phyloP scores from a whole-genome alignment of 2,329 filamentous ascomycete genomes.

The Verticillium dahliae region DNA sequence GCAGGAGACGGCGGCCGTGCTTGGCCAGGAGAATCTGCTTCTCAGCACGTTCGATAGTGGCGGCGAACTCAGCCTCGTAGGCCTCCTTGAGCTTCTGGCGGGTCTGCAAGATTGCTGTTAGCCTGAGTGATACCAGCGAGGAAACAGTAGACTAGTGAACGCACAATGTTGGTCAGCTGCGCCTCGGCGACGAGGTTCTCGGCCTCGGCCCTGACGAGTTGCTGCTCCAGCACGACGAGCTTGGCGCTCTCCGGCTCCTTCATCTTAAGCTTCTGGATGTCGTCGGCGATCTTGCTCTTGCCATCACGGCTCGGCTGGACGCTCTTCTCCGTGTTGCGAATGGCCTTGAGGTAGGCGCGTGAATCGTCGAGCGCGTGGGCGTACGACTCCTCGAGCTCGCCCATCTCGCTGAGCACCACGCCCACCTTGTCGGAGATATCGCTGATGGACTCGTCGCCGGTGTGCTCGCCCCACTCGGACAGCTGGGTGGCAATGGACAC shows the following conservation, averaged over 20 bases:
- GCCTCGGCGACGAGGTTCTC: slow-evolving; percentile 95
- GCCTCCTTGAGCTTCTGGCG: slow-evolving; percentile 95
- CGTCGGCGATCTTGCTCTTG: slow-evolving; percentile 82
- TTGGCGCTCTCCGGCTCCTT: slow-evolving; percentile 84
- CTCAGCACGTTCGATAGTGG: slow-evolving; percentile 91
- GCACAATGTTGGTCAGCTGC: slow-evolving; percentile 87
- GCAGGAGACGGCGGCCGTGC: slow-evolving; percentile 78
- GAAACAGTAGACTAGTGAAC: slow-evolving; percentile 22
- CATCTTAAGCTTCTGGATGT: slow-evolving; percentile 84
- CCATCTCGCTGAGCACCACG: slow-evolving; percentile 85
- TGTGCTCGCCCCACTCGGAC: slow-evolving; percentile 93
- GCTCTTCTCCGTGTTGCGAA: slow-evolving; percentile 90
- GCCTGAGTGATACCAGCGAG: neutral
- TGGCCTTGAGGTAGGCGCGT: slow-evolving; percentile 75
- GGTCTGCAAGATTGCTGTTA: slow-evolving; percentile 47
- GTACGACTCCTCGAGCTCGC: slow-evolving; percentile 86
- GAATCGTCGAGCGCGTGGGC: slow-evolving; percentile 84
- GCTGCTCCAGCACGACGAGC: slow-evolving; percentile 84
- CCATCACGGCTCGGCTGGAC: slow-evolving; percentile 88
- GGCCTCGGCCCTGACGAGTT: slow-evolving; percentile 90
- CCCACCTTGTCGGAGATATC: slow-evolving; percentile 95
- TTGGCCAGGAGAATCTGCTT: slow-evolving; percentile 93
- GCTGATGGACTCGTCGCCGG: slow-evolving; percentile 76
- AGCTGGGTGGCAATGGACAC: slow-evolving; percentile 81
- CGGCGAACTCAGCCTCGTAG: slow-evolving; percentile 80